Conservation (phyloP, 1,284 basidiomycete species). For the Pascua guehoae region DNA sequence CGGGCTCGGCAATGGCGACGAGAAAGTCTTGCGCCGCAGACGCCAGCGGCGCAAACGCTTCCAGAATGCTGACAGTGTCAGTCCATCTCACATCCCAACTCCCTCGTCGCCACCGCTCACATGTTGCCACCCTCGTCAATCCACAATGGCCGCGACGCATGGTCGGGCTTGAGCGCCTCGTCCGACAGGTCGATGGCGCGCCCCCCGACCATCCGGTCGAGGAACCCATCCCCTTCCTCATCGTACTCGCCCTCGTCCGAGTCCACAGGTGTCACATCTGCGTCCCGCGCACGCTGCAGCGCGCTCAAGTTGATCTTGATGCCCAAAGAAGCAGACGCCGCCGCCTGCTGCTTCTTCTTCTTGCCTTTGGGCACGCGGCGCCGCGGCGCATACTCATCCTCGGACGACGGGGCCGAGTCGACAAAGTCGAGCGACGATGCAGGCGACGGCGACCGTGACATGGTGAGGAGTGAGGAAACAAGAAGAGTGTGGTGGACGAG, state of each 20-base stretch:
- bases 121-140: slow-evolving; percentile 92
- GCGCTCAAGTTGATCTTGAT: slow-evolving; percentile 42
- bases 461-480: slow-evolving; percentile 8
- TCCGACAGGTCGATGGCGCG: slow-evolving; percentile 37
- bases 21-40: slow-evolving; percentile 98
- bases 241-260: slow-evolving; percentile 25
- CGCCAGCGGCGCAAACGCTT: slow-evolving; percentile 93
- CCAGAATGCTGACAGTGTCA: slow-evolving; percentile 61
- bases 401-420: slow-evolving; percentile 35
- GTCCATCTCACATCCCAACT: neutral
- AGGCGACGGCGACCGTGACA: slow-evolving; percentile 42
- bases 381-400: slow-evolving; percentile 33
- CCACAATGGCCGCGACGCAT: slow-evolving; percentile 85
- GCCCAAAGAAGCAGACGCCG: slow-evolving; percentile 5
- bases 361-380: slow-evolving; percentile 1
- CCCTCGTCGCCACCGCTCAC: slow-evolving; percentile 21
- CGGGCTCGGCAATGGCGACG: slow-evolving; percentile 96
- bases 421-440: slow-evolving; percentile 46
- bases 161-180: slow-evolving; percentile 83
- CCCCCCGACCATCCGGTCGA: slow-evolving; percentile 31
- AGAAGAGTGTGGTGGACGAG: neutral
- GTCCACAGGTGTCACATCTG: neutral
- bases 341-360: slow-evolving; percentile 9
- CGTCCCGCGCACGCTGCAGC: slow-evolving; percentile 25
- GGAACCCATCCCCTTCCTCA: slow-evolving; percentile 28